Conservation (phyloP, 2,329 filamentous ascomycete species). For the Mycosphaerella sp. region DNA sequence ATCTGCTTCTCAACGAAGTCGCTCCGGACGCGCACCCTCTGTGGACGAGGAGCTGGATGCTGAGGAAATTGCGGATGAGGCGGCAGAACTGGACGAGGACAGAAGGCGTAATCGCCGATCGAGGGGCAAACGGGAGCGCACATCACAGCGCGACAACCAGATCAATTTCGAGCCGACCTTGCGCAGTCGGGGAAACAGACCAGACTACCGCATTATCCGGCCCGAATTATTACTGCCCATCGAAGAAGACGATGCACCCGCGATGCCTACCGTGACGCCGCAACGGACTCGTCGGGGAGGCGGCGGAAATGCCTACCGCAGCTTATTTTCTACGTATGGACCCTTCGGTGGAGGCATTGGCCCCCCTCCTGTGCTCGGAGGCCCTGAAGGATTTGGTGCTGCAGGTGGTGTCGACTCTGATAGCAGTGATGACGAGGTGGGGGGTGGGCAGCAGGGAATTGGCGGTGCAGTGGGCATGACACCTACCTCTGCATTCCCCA, state of each 20-base stretch:
- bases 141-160: conserved; percentile 20
- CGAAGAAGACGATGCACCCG: conserved; percentile 67
- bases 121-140: conserved; percentile 30
- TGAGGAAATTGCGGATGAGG: conserved; percentile 50
- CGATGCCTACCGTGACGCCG: conserved; percentile 52
- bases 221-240: conserved; percentile 62
- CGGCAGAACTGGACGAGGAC: conserved; percentile 52
- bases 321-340: conserved; percentile 80
- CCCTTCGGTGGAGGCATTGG: conserved; percentile 86
- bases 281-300: conserved; percentile 57
- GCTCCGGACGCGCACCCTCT: conserved; percentile 39
- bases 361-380: conserved; percentile 62
- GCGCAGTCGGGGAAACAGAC: conserved; percentile 60
- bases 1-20: conserved; percentile 42
- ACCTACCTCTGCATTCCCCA: conserved; percentile 47
- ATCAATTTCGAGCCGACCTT: conserved; percentile 42
- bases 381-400: conserved; percentile 67
- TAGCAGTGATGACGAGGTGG: conserved; percentile 82
- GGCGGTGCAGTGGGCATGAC: conserved; percentile 61
- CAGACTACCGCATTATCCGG: conserved; percentile 81
- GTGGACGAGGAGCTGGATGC: conserved; percentile 43
- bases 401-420: conserved; percentile 82
- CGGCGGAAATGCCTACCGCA: conserved; percentile 61
- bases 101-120: conserved; percentile 38
- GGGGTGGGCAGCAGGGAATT: conserved; percentile 47